A percentile compares a stretch with the other conserved stretches of the same genome.
Conservation (phyloP, 2,329 filamentous ascomycete genomes). For the Beauveria sp. region DNA sequence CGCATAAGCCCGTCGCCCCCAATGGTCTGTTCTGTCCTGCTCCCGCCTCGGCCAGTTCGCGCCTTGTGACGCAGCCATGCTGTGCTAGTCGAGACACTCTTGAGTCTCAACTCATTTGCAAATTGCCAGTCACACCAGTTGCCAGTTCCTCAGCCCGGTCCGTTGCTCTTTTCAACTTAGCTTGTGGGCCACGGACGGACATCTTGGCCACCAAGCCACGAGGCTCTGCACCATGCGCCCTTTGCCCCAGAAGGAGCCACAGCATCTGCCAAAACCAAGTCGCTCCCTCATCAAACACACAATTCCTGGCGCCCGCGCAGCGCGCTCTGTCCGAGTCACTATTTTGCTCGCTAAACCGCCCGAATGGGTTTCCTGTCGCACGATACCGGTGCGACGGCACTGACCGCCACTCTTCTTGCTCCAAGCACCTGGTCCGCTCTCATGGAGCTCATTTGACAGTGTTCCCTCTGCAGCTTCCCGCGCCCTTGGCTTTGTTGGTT, state of each 20-base stretch:
- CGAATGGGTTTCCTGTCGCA: conserved; percentile 3
- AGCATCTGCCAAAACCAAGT: neutral
- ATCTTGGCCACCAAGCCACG: neutral
- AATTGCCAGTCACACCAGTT: neutral
- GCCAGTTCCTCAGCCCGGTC: neutral
- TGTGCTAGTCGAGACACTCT: neutral
- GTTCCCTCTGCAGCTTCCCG: neutral
- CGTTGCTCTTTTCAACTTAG: neutral
- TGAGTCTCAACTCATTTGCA: neutral
- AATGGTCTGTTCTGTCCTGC: neutral
- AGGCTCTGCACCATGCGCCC: neutral
- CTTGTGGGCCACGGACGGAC: neutral
- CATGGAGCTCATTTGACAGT: neutral
- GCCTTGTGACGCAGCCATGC: neutral
- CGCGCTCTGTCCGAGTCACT: neutral
- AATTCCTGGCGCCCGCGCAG: neutral
- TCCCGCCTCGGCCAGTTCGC: neutral
- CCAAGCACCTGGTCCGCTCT: neutral
- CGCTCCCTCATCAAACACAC: neutral
- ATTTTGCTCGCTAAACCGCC: neutral
- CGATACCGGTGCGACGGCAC: conserved; percentile 5
- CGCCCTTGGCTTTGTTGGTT: conserved; percentile 1
- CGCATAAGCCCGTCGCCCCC: conserved; percentile 13
- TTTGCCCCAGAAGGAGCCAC: neutral
- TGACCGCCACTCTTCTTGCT: conserved; percentile 9